Evolutionary conservation across 2,329 filamentous ascomycete genomes (phyloP), one percentile per base, ranked within the genome.

Genomic region (Arthrobotrys iridis): DNA sequence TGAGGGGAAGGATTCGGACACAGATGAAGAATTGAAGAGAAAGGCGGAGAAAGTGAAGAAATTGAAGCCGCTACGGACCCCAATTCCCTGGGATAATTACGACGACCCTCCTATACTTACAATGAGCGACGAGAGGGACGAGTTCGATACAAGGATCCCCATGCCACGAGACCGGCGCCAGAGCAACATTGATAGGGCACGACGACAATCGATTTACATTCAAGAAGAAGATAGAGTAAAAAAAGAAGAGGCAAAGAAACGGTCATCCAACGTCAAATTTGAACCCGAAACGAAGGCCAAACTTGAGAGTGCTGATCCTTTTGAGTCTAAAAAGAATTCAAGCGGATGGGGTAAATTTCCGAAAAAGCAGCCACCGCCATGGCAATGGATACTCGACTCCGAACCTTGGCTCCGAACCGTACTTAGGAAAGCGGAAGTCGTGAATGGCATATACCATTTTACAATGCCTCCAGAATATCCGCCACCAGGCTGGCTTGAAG

Each of bases 21-120:
- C 65, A 13, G 41, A 66, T 7, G 55, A 65, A 30, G 63, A 74
- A 30, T 68, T 67, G 46, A 65, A 74, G 20, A 63, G 45, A 28
- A 50, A 60, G n/a, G 68, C 45, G n/a, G 70, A 63, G 18, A 72
- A 45, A 20, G 71, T 71, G 33, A 76, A 77, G 66, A 77, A 68
- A 13, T 5, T 41, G 35, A 30, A 20, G 37, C 37, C 40, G 2
- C 30, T 28, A 58, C n/a, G 26, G 41, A 67, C 67, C 45, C 59
- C 68, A 20, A 75, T 64, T 22, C 55, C 48, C 35, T 66, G 48
- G 15, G 45, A 66, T 60, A 60, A 58, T n/a, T 55, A 28, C 57
- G 43, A 35, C 37, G 18, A 52, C 10, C 33, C 46, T n/a, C 52
- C 43, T 11, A 13, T 3, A 13, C 30, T 30, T 20, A 20, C 41